A percentile compares a stretch with the other conserved stretches of the same genome.
These are phyloP conservation scores for Primulina tabacum DNA, from an alignment of 257 asterid genomes.

Conservation along the genomic window DNA sequence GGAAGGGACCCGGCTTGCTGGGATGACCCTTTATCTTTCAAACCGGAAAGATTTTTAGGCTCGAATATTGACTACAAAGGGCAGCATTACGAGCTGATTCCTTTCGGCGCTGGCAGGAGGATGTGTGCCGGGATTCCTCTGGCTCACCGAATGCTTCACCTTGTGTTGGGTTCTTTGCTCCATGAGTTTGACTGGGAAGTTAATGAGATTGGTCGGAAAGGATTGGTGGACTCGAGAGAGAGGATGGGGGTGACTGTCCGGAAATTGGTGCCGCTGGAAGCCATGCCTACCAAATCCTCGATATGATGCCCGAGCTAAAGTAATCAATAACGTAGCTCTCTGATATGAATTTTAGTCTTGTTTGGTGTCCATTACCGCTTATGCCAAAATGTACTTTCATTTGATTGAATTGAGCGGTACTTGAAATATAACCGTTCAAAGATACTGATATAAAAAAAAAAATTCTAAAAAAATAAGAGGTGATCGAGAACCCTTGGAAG, in stretches of 20 bases:
- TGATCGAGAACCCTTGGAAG: no score
- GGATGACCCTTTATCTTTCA: slow-evolving; percentile 35
- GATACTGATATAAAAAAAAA: no score
- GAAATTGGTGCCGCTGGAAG: slow-evolving; percentile 43
- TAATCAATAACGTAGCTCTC: no score
- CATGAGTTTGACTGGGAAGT: slow-evolving; percentile 51
- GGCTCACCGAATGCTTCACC: slow-evolving; percentile 41
- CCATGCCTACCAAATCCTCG: slow-evolving; percentile 28
- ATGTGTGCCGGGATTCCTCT: slow-evolving; percentile 45
- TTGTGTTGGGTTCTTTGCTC: slow-evolving; percentile 40
- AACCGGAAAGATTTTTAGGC: slow-evolving; percentile 51
- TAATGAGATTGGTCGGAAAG: slow-evolving; percentile 21
- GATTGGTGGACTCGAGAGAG: slow-evolving; percentile 36
- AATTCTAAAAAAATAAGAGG: no score
- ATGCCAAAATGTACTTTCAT: no score
- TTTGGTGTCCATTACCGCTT: no score
- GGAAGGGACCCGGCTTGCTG: slow-evolving; percentile 55
- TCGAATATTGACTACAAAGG: slow-evolving; percentile 43
- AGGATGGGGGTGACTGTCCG: slow-evolving; percentile 31
- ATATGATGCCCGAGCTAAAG: background rate
- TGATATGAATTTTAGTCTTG: no score
- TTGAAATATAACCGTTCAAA: no score
- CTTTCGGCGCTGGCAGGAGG: slow-evolving; percentile 54
- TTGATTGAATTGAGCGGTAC: no score
- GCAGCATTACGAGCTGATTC: slow-evolving; percentile 40